phyloP scores from a whole-genome alignment of 2,329 filamentous ascomycete species.

The Cladosporium sp. region DNA sequence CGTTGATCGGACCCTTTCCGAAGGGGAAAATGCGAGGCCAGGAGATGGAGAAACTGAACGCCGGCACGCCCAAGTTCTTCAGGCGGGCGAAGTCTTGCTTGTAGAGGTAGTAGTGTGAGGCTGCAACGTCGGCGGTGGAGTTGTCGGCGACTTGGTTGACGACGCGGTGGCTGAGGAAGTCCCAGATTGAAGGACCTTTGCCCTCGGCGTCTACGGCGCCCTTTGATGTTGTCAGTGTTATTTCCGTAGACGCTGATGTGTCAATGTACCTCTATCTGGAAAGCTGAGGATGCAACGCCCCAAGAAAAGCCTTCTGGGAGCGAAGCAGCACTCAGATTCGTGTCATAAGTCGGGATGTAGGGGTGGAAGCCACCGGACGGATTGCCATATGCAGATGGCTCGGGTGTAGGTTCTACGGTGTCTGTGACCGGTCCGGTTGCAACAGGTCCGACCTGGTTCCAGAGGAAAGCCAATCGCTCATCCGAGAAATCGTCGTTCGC shows the following conservation, averaged over 20 bases:
- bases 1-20: conserved; percentile 48
- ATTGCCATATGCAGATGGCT: conserved; percentile 35
- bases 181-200: conserved; percentile 31
- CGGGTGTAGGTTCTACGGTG: conserved; percentile 35
- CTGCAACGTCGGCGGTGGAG: conserved; percentile 48
- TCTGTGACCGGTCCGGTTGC: conserved; percentile 29
- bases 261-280: conserved; percentile 29
- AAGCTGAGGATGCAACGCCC: conserved; percentile 28
- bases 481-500: conserved; percentile 49
- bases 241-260: neutral
- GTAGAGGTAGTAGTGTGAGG: conserved; percentile 46
- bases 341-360: conserved; percentile 41
- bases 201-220: conserved; percentile 25
- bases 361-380: conserved; percentile 41
- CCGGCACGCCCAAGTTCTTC: conserved; percentile 40
- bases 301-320: conserved; percentile 31
- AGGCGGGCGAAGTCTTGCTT: conserved; percentile 34
- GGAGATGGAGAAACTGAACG: conserved; percentile 47
- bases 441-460: conserved; percentile 34
- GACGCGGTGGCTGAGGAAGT: conserved; percentile 37
- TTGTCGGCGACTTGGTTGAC: conserved; percentile 40
- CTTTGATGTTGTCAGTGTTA: neutral
- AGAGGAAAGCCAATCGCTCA: conserved; percentile 45
- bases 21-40: conserved; percentile 54
- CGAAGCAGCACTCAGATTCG: conserved; percentile 38